Base-by-base conservation (phyloP, 306 rosid genomes). In the Quillaja saponaria region DNA sequence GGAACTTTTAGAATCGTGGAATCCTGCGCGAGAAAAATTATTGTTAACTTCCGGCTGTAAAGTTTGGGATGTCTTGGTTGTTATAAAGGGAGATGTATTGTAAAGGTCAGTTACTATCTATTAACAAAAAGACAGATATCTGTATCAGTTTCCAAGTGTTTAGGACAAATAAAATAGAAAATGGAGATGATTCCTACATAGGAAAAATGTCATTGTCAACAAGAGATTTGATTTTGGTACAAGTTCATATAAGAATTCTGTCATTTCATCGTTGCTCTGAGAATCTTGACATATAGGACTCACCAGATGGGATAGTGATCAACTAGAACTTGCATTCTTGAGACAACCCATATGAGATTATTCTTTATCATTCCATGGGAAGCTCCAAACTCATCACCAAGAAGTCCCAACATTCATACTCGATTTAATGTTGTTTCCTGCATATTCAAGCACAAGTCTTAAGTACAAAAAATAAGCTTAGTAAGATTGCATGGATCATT, bases 371-470 rank as follows among this genome's bases (percentile, higher is more conserved):
- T 92, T 72, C 90, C 98, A 56, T 84, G 98, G 4, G 96, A 88
- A 40, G 98, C 96, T 7, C 98, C 98, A 84, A 92, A 92, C 18
- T 96, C 98, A 68, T 92, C 85, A 67, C 98, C 34, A 1, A 92
- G 87, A 17, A 92, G 68, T 21, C 96, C 95, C 35, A 96, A 92
- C 96, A 88, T 92, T 96, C 95, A 92, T 16, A 92, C 96, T 77
- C 86, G 96, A 71, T 86, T 88, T 40, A 92, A 55, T 50, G 98
- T 96, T 28, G 96, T 88, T 76, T 91, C 98, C 96, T 91, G 61
- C 82, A 76, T 14, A 18, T 11, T 21, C 13, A 13, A 6, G 8
- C 55, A 46, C 54, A 16, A 20, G n/a, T 6, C n/a, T 6, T 40
- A 13, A 8, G n/a, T 3, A 19, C 13, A 51, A 47, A 8, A 45